Evolutionary conservation across 1,139 yeast species (phyloP).

Genomic region (Magnusiomyces sp.): DNA sequence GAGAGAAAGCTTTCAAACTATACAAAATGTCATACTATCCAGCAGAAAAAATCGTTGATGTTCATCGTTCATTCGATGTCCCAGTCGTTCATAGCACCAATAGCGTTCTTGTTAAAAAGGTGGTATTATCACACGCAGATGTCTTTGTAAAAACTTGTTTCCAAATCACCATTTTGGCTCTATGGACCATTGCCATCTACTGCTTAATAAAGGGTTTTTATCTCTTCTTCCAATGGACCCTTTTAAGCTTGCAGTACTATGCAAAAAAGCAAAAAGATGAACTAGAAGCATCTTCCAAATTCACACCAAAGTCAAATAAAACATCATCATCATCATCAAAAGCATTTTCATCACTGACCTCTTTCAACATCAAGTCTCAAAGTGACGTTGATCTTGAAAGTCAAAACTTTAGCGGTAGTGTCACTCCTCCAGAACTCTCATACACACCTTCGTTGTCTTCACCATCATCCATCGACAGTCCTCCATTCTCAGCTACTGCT

Average conservation of each 20-base stretch:
- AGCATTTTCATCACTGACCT: not conserved
- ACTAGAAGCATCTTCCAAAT: slow-evolving; percentile 5
- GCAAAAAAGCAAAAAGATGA: slow-evolving; percentile 1
- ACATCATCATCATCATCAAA: not conserved
- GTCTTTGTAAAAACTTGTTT: too few relatives aligned
- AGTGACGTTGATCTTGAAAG: slow-evolving; percentile 8
- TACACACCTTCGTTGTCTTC: not conserved
- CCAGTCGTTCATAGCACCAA: too few relatives aligned
- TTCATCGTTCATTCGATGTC: not conserved
- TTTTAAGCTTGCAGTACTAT: slow-evolving; percentile 2
- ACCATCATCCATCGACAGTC: not conserved
- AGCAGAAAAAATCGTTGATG: not conserved
- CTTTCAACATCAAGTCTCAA: not conserved
- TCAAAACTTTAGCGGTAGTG: slow-evolving; percentile 1
- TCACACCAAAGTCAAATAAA: not conserved
- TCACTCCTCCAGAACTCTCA: slow-evolving; percentile 6
- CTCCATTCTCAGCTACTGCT: not conserved
- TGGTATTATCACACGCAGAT: not conserved
- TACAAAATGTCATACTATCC: slow-evolving; percentile 7
- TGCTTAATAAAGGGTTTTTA: slow-evolving; percentile 3
- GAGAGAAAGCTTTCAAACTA: too few relatives aligned
- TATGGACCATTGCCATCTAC: slow-evolving; percentile 12
- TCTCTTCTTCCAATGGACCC: not conserved
- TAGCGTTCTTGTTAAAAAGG: too few relatives aligned
- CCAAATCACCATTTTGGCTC: slow-evolving; percentile 5